Evolutionary conservation across 2,329 filamentous ascomycete species (phyloP).

Genomic region (Botrytis sinoallii): DNA sequence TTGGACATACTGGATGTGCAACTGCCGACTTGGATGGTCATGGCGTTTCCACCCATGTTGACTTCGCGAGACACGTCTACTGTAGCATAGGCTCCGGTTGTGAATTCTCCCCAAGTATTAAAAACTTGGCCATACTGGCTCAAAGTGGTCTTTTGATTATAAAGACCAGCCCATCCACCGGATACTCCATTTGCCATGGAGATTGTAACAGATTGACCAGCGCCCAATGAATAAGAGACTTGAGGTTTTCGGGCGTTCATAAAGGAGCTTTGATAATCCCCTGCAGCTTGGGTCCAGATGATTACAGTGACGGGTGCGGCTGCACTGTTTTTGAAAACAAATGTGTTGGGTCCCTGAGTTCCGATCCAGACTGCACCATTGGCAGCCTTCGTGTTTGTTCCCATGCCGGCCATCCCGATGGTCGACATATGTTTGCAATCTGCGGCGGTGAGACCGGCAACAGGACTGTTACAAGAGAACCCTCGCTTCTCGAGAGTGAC

Average conservation of each 20-base stretch:
- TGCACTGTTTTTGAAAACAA: constrained; percentile 17
- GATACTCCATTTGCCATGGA: constrained; percentile 22
- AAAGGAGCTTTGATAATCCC: constrained; percentile 16
- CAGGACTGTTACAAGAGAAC: constrained; percentile 16
- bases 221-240: constrained; percentile 15
- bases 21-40: constrained; percentile 15
- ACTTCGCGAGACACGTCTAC: constrained; percentile 20
- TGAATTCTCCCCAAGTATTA: constrained; percentile 24
- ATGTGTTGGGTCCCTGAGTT: constrained; percentile 19
- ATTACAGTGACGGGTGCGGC: background rate
- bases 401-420: constrained; percentile 19
- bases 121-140: constrained; percentile 17
- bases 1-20: constrained; percentile 15
- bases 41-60: constrained; percentile 21
- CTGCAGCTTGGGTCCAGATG: constrained; percentile 11
- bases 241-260: constrained; percentile 8
- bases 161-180: constrained; percentile 21
- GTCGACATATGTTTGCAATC: constrained; percentile 21
- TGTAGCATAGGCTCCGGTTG: constrained; percentile 20
- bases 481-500: constrained; percentile 17
- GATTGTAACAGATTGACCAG: constrained; percentile 11
- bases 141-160: constrained; percentile 16
- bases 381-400: constrained; percentile 14
- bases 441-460: constrained; percentile 11
- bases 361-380: constrained; percentile 21